Base-by-base conservation (phyloP, 2,329 filamentous ascomycete species). In the Hypoxylon sp. region DNA sequence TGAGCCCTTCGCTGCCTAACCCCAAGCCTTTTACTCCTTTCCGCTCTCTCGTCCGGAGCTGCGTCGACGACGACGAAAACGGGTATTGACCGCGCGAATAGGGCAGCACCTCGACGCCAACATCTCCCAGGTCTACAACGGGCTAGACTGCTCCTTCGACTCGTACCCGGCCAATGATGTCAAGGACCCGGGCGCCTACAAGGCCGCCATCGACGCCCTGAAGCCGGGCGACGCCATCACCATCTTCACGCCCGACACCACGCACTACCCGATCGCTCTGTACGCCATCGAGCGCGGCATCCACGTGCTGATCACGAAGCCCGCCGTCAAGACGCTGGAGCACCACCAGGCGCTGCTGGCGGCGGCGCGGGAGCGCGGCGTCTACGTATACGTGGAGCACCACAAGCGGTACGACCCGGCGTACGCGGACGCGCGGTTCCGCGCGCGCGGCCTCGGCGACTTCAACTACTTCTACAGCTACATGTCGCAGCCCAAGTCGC, bases 391-490 rank as follows among this genome's bases (percentile, higher is more conserved):
- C 79, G 83, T 97, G 69, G 93, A 97, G 82, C 93, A 97, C 79
- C 93, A 97, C 84, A 97, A 97, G 81, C 91, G 94, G 55, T 97
- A 88, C 78, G 93, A 97, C 74, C 93, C 93, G 1, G 92, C 92
- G 18, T 97, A 97, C 79, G 86, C 91, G 11, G 93, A 97, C 74
- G 94, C 94, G 11, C 85, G 88, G 46, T 88, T 88, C 78, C 87
- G 89, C 67, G 91, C 91, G 11, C 79, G 85, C 71, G 86, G 81
- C 49, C 81, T 97, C 6, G 93, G 93, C 64, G 92, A 97, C 77
- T 97, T 97, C 86, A 97, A 96, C 81, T 97, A 97, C 82, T 97
- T 96, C 75, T 97, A 97, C 83, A 89, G 86, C 68, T 97, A 97
- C 84, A 96, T 97, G 92, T 91, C 88, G 46, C 92, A 97, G 81